A percentile compares a stretch with the other conserved stretches of the same genome.
Evolutionary conservation across 495 filamentous ascomycete species (phyloP).

Genomic region (Penicillium angulare): DNA sequence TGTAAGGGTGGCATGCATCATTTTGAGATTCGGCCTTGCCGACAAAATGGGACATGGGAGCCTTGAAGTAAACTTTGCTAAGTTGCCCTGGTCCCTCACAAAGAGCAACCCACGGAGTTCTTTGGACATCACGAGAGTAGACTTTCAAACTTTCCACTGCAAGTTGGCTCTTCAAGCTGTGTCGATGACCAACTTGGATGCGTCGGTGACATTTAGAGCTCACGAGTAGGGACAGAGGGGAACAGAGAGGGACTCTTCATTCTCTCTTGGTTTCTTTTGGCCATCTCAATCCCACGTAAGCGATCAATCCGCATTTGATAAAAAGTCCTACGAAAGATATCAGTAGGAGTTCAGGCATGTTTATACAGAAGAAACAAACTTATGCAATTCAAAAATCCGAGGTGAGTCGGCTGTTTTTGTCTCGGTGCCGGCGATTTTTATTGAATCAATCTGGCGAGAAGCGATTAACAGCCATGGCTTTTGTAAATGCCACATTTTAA

Average conservation of each 20-base stretch:
- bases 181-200: too few relatives aligned
- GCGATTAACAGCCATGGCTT: neutral
- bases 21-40: too few relatives aligned
- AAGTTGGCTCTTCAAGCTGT: too few relatives aligned
- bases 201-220: too few relatives aligned
- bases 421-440: conserved; percentile 33
- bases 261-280: conserved; percentile 78
- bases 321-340: conserved; percentile 62
- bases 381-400: conserved; percentile 81
- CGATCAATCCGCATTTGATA: conserved; percentile 81
- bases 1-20: too few relatives aligned
- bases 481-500: too few relatives aligned
- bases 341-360: neutral
- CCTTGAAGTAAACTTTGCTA: too few relatives aligned
- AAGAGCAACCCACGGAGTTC: too few relatives aligned
- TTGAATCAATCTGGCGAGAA: conserved; percentile 32
- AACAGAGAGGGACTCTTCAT: conserved; percentile 76
- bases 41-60: too few relatives aligned
- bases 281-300: conserved; percentile 73
- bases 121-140: neutral
- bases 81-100: too few relatives aligned
- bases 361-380: conserved; percentile 48
- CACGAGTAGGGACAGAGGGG: conserved; percentile 75
- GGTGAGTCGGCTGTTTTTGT: conserved; percentile 50
- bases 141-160: neutral